Evolutionary conservation across 23 red algal genomes (phyloP), one percentile per base, ranked within the genome.

Genomic region (Agarophyton chilense): DNA sequence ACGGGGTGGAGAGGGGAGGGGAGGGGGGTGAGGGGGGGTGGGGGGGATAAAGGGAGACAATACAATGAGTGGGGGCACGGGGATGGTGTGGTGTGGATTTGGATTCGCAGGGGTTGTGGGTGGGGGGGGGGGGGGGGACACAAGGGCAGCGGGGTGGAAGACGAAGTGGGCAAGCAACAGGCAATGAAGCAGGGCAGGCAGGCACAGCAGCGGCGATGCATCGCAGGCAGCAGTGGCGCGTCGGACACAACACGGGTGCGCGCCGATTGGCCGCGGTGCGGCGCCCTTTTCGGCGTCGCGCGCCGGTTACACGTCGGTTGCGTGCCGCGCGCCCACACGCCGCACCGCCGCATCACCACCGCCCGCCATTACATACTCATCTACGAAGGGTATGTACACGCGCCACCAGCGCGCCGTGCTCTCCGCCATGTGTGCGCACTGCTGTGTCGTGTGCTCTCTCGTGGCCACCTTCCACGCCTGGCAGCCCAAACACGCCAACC

Each of bases 221-320:
- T 35, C 33, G 33, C 26, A 34, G 47, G 74, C 74, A 24, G 74
- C 74, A 56, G 47, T 56, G 74, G 25, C 72, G 72, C 72, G 46
- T 31, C 72, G 46, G 14, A 32, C 14, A 54, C 44, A 47, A 12
- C 44, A 12, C 44, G 12, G 7, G 12, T 12, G 44, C 44, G 44
- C 12, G 44, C 47, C 35, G 11, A 56, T 56, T 79, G 42, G 47
- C 33, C 26, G 47, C 74, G 32, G 10, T 47, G 44, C 44, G 44
- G 44, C 44, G 44, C 44, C 44, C 44, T 47, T 47, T 47, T 47
- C 44, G 44, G 44, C 44, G 6, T 6, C 44, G 74, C 31, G 5
- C 78, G 53, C 25, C 78, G 49, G 35, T 72, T 72, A 43, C 65
- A 72, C 65, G 65, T 41, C 65, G 65, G 35, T 21, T 72, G 35